These are phyloP conservation scores for Grosmannia clavigera DNA, from an alignment of 2,329 filamentous ascomycete species.

Conservation along the genomic window DNA sequence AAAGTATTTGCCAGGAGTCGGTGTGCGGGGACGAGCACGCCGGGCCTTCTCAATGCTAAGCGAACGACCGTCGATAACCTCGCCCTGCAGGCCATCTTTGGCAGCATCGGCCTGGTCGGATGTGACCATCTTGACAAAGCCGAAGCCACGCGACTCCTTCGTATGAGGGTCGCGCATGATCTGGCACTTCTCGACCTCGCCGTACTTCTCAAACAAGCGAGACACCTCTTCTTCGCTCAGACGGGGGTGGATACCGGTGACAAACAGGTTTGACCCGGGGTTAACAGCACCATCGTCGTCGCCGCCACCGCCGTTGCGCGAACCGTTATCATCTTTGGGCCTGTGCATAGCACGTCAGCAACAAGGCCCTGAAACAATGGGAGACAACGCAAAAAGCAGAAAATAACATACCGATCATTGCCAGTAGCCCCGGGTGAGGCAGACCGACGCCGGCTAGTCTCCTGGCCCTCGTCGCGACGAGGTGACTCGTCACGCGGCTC, in stretches of 20 bases:
- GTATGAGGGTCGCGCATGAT: conserved; percentile 99
- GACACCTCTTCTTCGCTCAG: conserved; percentile 82
- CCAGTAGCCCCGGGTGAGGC: conserved; percentile 45
- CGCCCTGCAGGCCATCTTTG: conserved; percentile 89
- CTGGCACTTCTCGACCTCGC: conserved; percentile 96
- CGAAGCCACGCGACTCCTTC: conserved; percentile 96
- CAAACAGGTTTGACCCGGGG: conserved; percentile 95
- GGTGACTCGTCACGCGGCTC: conserved; percentile 51
- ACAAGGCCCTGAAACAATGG: background rate
- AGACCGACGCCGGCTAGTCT: conserved; percentile 44
- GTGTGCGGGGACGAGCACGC: conserved; percentile 84
- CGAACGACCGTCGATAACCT: conserved; percentile 88
- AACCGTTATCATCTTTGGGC: conserved; percentile 33
- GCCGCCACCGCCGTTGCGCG: conserved; percentile 23
- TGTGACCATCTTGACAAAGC: conserved; percentile 98
- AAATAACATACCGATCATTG: conserved; percentile 30
- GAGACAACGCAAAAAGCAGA: background rate
- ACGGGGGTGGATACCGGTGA: conserved; percentile 92
- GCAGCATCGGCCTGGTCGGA: conserved; percentile 92
- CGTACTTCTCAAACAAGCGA: conserved; percentile 96
- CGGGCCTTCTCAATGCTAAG: conserved; percentile 98
- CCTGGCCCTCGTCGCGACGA: conserved; percentile 50
- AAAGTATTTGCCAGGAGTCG: conserved; percentile 98
- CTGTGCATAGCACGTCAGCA: conserved; percentile 18
- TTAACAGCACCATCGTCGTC: conserved; percentile 77